Evolutionary conservation across 768 basidiomycete species (phyloP).

Genomic region (Leccinum incarnatum): DNA sequence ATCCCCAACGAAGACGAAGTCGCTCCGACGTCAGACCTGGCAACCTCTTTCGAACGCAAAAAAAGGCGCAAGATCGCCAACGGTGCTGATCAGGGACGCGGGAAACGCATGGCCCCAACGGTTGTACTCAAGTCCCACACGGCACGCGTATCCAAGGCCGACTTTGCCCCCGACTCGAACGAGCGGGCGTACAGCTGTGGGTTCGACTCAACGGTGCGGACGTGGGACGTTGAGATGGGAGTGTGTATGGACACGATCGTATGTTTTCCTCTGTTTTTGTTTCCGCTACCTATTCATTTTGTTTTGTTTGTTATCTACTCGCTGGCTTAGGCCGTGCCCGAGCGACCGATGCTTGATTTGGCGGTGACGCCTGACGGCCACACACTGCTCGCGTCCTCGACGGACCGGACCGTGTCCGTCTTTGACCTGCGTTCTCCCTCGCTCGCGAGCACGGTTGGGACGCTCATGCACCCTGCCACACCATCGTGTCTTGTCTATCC

Average conservation of each 20-base stretch:
- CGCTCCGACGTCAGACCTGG: conserved; percentile 7
- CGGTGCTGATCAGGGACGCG: conserved; percentile 29
- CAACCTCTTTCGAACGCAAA: conserved; percentile 36
- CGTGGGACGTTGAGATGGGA: conserved; percentile 84
- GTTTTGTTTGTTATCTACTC: neutral
- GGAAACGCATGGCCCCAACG: conserved; percentile 64
- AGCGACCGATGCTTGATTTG: conserved; percentile 73
- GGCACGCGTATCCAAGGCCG: conserved; percentile 70
- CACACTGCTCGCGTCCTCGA: conserved; percentile 59
- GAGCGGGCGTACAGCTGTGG: conserved; percentile 69
- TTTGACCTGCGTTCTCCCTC: conserved; percentile 61
- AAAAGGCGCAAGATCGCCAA: conserved; percentile 57
- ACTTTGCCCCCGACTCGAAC: conserved; percentile 46
- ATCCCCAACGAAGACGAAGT: conserved; percentile 68
- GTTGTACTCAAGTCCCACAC: conserved; percentile 81
- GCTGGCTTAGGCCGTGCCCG: conserved; percentile 52
- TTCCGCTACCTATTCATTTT: neutral
- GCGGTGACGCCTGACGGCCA: conserved; percentile 43
- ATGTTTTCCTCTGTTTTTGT: neutral
- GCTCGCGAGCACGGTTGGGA: conserved; percentile 36
- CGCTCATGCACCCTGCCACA: conserved; percentile 60
- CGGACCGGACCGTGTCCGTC: conserved; percentile 69
- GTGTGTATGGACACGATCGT: conserved; percentile 71
- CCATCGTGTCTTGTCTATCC: conserved; percentile 57
- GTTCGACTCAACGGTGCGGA: conserved; percentile 85